A percentile compares a stretch with the other conserved stretches of the same genome.
Evolutionary conservation across 2,329 filamentous ascomycete genomes (phyloP).

Genomic region (Hypoxylon sp.): DNA sequence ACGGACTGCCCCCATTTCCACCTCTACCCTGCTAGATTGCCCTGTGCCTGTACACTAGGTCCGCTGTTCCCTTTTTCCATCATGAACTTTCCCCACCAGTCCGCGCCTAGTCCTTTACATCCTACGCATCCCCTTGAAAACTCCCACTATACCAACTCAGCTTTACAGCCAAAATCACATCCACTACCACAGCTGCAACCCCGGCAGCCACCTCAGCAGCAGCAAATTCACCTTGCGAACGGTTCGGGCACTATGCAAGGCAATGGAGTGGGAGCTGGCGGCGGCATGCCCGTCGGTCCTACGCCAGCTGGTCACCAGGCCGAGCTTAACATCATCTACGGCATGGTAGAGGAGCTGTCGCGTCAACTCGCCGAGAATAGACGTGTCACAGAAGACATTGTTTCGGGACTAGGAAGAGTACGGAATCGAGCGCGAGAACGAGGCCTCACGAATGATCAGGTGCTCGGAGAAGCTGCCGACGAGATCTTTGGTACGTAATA

Average conservation of each 20-base stretch:
- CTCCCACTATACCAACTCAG: neutral
- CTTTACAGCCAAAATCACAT: slow-evolving; percentile 2
- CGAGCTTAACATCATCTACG: slow-evolving; percentile 75
- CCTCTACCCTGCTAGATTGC: neutral
- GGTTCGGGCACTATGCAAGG: slow-evolving; percentile 46
- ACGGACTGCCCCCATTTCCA: neutral
- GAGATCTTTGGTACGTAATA: slow-evolving; percentile 65
- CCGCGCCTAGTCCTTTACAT: neutral
- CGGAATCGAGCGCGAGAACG: slow-evolving; percentile 66
- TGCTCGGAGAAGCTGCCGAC: slow-evolving; percentile 66
- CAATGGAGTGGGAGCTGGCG: slow-evolving; percentile 49
- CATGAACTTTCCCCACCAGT: slow-evolving; percentile 27
- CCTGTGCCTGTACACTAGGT: too few species aligned
- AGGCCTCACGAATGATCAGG: slow-evolving; percentile 67
- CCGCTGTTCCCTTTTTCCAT: slow-evolving; percentile 11
- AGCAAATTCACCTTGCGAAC: slow-evolving; percentile 31
- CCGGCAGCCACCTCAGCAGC: slow-evolving; percentile 9
- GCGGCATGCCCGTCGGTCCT: slow-evolving; percentile 62
- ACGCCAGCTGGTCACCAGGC: slow-evolving; percentile 76
- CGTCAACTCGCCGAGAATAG: slow-evolving; percentile 72
- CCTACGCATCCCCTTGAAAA: slow-evolving; percentile 2
- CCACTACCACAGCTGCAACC: slow-evolving; percentile 13
- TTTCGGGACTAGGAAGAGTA: slow-evolving; percentile 71
- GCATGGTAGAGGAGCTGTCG: slow-evolving; percentile 75
- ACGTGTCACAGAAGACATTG: slow-evolving; percentile 71